Percentiles rank a stretch among this genome's conserved stretches.
Conservation (phyloP, 192 early-diverging fungal genomes). For the Podila epicladia region DNA sequence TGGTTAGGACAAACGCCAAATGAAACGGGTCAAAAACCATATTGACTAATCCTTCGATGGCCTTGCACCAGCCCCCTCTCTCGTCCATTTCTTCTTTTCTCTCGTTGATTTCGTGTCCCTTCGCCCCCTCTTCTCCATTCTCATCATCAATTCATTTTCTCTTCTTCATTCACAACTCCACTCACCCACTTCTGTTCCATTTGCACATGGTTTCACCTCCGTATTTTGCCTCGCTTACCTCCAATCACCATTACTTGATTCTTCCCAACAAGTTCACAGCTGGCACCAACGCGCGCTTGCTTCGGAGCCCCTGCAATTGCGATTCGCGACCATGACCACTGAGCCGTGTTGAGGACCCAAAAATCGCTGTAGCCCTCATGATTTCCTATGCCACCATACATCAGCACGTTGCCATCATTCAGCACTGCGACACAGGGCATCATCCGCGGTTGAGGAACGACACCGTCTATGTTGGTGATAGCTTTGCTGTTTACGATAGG, state of each 20-base stretch:
- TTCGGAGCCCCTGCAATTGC: background rate
- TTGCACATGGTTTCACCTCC: background rate
- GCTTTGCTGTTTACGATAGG: background rate
- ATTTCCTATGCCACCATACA: conserved; percentile 29
- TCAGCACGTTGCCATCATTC: conserved; percentile 23
- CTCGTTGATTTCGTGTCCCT: background rate
- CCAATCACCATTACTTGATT: conserved; percentile 36
- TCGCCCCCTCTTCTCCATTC: background rate
- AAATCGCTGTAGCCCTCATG: conserved; percentile 13
- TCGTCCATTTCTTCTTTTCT: background rate
- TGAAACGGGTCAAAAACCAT: background rate
- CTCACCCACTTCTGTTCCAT: background rate
- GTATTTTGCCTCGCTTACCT: conserved; percentile 10
- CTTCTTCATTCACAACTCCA: background rate
- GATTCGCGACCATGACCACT: conserved; percentile 6
- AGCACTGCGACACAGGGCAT: conserved; percentile 22
- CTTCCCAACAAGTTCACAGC: conserved; percentile 10
- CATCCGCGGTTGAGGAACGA: conserved; percentile 8
- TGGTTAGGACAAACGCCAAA: background rate
- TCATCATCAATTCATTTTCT: background rate
- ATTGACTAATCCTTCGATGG: background rate
- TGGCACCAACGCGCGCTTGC: conserved; percentile 23
- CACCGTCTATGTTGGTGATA: background rate
- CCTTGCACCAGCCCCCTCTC: background rate
- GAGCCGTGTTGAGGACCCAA: conserved; percentile 11